Conservation (phyloP, 1,139 yeast genomes). For the Saccharomyces pastorianus region DNA sequence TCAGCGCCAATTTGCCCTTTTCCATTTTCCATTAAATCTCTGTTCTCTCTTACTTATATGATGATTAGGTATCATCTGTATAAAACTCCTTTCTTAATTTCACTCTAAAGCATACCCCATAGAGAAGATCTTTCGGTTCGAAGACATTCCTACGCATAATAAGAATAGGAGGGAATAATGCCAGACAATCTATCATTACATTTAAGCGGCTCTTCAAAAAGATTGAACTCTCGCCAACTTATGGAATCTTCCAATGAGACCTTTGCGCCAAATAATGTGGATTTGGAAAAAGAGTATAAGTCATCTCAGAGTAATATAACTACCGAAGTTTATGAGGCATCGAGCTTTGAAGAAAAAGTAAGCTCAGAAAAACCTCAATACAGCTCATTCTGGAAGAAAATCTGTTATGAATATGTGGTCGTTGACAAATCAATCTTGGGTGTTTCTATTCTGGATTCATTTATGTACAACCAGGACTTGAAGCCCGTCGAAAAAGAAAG, state of each 20-base stretch:
- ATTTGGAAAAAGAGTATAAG: background rate
- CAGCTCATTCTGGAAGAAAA: constrained; percentile 18
- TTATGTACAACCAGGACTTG: constrained; percentile 63
- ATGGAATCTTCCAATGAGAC: background rate
- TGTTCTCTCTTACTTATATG: background rate
- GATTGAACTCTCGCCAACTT: background rate
- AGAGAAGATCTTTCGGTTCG: background rate
- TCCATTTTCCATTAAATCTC: background rate
- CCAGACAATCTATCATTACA: background rate
- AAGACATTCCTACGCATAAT: background rate
- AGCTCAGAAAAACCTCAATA: constrained; percentile 8
- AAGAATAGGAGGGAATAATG: background rate
- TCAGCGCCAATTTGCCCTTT: background rate
- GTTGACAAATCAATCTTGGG: constrained; percentile 23
- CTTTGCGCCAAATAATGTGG: background rate
- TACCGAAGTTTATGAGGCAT: background rate
- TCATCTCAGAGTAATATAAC: background rate
- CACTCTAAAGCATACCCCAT: background rate
- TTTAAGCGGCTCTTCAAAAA: background rate
- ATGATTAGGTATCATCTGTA: background rate
- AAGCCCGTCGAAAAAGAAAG: constrained; percentile 58
- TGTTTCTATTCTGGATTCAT: constrained; percentile 38
- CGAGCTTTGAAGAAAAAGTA: constrained; percentile 1
- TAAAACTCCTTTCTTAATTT: background rate
- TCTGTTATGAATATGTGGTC: constrained; percentile 21